Conservation (phyloP, 2,329 filamentous ascomycete genomes). For the Helicocarpus griseus region DNA sequence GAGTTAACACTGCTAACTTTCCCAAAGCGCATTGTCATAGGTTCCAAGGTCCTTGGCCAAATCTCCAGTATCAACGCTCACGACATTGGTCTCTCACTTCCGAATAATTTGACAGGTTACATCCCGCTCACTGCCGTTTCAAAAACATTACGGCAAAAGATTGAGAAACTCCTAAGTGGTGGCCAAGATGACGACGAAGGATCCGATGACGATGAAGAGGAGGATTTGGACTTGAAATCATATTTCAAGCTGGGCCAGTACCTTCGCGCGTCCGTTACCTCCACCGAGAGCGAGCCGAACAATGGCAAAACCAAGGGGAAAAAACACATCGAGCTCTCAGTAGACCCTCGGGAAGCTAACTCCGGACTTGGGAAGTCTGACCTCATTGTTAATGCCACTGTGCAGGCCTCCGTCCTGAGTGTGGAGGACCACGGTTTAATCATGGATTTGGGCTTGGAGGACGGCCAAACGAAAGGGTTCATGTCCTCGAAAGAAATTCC, state of each 20-base stretch:
- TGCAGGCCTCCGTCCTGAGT: conserved; percentile 82
- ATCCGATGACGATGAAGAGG: conserved; percentile 33
- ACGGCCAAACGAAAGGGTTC: conserved; percentile 60
- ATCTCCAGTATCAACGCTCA: conserved; percentile 70
- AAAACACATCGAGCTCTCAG: conserved; percentile 76
- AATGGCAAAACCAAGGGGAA: conserved; percentile 54
- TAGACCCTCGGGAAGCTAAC: conserved; percentile 72
- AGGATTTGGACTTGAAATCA: conserved; percentile 60
- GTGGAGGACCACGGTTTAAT: conserved; percentile 93
- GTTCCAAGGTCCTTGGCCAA: conserved; percentile 80
- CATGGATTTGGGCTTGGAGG: conserved; percentile 77
- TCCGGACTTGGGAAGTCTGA: conserved; percentile 62
- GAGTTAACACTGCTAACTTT: conserved; percentile 22
- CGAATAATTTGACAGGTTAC: conserved; percentile 87
- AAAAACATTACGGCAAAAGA: conserved; percentile 61
- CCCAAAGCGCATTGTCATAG: conserved; percentile 65
- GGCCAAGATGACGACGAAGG: conserved; percentile 48
- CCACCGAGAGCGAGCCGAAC: conserved; percentile 52
- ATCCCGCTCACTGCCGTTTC: conserved; percentile 90
- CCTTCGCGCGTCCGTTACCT: conserved; percentile 70
- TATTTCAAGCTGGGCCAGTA: conserved; percentile 83
- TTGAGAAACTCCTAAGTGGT: conserved; percentile 56
- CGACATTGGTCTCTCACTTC: conserved; percentile 71
- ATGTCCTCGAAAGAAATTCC: conserved; percentile 76
- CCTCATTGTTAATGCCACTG: conserved; percentile 61